These are phyloP conservation scores for Vaccinium corymbosum DNA, from an alignment of 148 eudicot genomes.

Conservation along the genomic window DNA sequence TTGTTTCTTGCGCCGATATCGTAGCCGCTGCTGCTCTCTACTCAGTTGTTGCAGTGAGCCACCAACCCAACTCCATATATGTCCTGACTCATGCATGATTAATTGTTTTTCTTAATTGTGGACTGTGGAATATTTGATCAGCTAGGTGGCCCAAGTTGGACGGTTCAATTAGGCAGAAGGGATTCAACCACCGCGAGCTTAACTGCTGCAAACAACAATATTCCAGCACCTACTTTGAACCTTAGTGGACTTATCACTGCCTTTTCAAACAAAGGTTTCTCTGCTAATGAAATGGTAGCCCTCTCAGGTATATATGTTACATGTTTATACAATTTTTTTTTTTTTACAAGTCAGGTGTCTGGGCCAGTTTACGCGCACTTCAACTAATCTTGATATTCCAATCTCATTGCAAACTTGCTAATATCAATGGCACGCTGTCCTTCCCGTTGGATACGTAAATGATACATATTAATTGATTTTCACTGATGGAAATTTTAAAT, in stretches of 20 bases:
- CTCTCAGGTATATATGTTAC: constrained; percentile 25
- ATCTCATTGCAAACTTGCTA: no score
- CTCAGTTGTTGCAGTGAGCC: constrained; percentile 47
- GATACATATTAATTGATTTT: no score
- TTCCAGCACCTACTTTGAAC: constrained; percentile 37
- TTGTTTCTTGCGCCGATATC: constrained; percentile 70
- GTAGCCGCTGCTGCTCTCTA: constrained; percentile 54
- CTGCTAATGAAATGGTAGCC: constrained; percentile 23
- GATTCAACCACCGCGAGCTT: constrained; percentile 51
- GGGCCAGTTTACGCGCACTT: no score
- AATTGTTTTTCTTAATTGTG: neutral
- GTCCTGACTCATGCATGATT: neutral
- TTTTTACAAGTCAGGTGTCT: no score
- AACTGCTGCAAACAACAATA: constrained; percentile 33
- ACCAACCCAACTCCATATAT: neutral
- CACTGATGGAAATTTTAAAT: neutral
- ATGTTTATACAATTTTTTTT: neutral
- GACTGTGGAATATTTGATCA: constrained; percentile 2
- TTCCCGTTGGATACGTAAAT: no score
- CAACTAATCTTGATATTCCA: no score
- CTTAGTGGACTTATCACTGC: constrained; percentile 35
- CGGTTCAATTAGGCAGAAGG: constrained; percentile 44
- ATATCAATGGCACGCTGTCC: no score
- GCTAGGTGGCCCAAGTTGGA: constrained; percentile 56
- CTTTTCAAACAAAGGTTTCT: constrained; percentile 31